These are phyloP conservation scores for Lithospermum erythrorhizon DNA, from an alignment of 257 asterid species.

Conservation along the genomic window DNA sequence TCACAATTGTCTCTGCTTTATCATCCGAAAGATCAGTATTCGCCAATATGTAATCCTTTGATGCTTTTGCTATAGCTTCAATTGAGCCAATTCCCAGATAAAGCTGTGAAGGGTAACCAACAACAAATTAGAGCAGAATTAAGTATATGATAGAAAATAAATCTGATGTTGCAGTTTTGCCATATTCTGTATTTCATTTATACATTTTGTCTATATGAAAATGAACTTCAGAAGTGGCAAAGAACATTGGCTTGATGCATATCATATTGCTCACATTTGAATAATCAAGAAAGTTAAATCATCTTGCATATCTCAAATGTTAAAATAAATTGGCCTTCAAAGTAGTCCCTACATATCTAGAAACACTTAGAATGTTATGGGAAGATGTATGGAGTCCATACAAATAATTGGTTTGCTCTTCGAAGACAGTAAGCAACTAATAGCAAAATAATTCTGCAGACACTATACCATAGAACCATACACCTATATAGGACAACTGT, in stretches of 20 bases:
- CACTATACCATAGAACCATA: neutral
- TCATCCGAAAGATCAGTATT: constrained; percentile 82
- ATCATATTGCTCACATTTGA: neutral
- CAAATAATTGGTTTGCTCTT: too few relatives aligned
- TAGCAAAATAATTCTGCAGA: neutral
- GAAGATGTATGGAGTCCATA: too few relatives aligned
- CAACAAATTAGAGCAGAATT: neutral
- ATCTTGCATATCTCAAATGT: neutral
- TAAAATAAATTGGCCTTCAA: neutral
- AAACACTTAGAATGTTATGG: too few relatives aligned
- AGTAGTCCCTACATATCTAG: neutral
- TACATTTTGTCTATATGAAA: too few relatives aligned
- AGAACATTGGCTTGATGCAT: neutral
- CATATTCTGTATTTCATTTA: neutral
- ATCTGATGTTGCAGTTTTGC: neutral
- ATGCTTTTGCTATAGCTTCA: constrained; percentile 82
- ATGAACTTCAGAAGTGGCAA: neutral
- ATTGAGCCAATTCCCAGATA: constrained; percentile 87
- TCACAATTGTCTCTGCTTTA: constrained; percentile 65
- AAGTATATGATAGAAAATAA: neutral
- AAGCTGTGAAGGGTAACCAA: constrained; percentile 35
- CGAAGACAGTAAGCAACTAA: too few relatives aligned
- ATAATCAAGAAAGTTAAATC: neutral
- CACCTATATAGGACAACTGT: neutral
- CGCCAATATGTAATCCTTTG: constrained; percentile 66